A percentile compares a stretch with the other conserved stretches of the same genome.
phyloP scores from a whole-genome alignment of 2,329 filamentous ascomycete genomes.

The Botrytis galanthina region DNA sequence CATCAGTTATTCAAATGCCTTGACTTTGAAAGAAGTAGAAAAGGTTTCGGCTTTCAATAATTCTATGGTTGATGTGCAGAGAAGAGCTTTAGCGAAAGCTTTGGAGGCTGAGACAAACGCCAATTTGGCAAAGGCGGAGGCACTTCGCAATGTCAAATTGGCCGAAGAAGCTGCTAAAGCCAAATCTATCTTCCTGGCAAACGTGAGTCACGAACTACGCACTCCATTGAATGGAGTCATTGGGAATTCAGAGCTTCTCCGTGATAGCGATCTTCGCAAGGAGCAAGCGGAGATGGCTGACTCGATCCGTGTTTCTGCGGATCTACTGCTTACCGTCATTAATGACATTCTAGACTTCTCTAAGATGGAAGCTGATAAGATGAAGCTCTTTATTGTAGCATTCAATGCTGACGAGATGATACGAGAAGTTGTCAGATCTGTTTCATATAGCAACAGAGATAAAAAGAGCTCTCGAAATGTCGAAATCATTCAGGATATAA shows the following conservation, averaged over 20 bases:
- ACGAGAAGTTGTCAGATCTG: conserved; percentile 63
- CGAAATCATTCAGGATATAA: conserved; percentile 67
- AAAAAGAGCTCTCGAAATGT: conserved; percentile 62
- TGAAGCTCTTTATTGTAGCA: conserved; percentile 73
- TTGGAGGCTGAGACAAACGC: conserved; percentile 72
- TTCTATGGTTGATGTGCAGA: conserved; percentile 75
- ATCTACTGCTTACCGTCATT: conserved; percentile 85
- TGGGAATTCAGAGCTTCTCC: conserved; percentile 79
- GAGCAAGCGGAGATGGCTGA: conserved; percentile 85
- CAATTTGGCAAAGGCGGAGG: conserved; percentile 72
- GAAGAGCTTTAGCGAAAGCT: conserved; percentile 68
- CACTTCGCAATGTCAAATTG: conserved; percentile 74
- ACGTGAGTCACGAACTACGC: conserved; percentile 77
- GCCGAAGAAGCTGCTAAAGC: conserved; percentile 82
- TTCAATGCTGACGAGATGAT: conserved; percentile 67
- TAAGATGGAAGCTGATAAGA: conserved; percentile 84
- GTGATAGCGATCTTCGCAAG: conserved; percentile 70
- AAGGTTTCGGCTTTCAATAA: conserved; percentile 76
- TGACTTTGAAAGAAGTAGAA: conserved; percentile 68
- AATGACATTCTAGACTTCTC: conserved; percentile 97
- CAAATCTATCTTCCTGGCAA: conserved; percentile 77
- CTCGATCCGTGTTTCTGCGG: conserved; percentile 81
- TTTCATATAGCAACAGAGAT: conserved; percentile 64
- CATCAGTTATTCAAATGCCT: conserved; percentile 67
- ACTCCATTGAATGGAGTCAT: conserved; percentile 87